Percentiles rank a stretch among this genome's conserved stretches.
Conservation (phyloP, 2,329 filamentous ascomycete species). For the Phyllosticta paracitricarpa region DNA sequence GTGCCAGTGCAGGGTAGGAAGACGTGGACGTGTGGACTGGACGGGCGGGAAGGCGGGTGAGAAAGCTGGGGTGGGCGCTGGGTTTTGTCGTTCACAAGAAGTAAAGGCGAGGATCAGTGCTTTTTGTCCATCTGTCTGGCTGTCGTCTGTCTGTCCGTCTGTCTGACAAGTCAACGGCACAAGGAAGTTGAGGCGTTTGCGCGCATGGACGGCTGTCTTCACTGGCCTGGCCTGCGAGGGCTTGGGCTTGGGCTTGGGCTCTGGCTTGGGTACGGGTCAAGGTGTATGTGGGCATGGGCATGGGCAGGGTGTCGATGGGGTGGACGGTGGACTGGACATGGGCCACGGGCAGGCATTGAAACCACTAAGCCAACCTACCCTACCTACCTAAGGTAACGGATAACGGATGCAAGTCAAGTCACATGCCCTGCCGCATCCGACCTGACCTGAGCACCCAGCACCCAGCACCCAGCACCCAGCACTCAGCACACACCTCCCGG, state of each 20-base stretch:
- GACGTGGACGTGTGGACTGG: not conserved
- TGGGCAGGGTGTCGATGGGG: not conserved
- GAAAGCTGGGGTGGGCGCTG: conserved; percentile 6
- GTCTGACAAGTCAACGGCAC: conserved; percentile 9
- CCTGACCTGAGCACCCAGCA: no score
- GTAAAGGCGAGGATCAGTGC: conserved; percentile 6
- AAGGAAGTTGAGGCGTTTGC: conserved; percentile 11
- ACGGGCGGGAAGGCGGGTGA: conserved; percentile 3
- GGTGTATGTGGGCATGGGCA: not conserved
- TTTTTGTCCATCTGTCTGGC: conserved; percentile 2
- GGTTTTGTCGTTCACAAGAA: conserved; percentile 6
- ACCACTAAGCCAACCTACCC: no score
- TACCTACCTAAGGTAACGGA: not conserved
- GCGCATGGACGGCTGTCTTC: not conserved
- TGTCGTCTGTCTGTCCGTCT: not conserved
- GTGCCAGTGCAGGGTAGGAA: not conserved
- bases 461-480: no score
- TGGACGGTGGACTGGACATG: no score
- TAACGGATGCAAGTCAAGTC: conserved; percentile 9
- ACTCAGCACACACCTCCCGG: no score
- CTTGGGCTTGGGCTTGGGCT: not conserved
- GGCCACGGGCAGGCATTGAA: no score
- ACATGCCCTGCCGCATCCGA: not conserved
- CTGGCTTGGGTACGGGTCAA: no score
- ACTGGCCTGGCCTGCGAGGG: not conserved